Percentiles rank a stretch among this genome's conserved stretches.
Evolutionary conservation across 2,329 filamentous ascomycete genomes (phyloP).

Genomic region (Trichoderma aggressivum): DNA sequence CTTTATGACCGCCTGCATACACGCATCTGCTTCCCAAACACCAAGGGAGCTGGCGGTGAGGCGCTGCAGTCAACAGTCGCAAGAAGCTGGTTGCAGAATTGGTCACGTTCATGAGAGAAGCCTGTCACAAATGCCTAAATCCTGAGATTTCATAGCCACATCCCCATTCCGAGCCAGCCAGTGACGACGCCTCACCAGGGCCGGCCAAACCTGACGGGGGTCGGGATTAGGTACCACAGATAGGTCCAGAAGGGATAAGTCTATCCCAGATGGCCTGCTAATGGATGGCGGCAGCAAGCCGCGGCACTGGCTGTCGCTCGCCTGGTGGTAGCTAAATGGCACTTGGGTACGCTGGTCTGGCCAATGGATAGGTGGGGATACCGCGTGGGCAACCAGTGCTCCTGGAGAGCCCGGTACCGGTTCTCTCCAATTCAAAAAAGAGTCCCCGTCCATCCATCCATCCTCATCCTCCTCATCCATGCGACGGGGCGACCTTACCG

Average conservation of each 20-base stretch:
- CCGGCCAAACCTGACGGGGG: not conserved
- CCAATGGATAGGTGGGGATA: slow-evolving; percentile 7
- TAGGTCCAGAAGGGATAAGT: not conserved
- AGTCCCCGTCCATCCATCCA: not conserved
- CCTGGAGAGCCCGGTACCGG: not conserved
- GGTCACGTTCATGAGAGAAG: slow-evolving; percentile 1
- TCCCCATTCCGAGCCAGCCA: not conserved
- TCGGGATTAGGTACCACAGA: not conserved
- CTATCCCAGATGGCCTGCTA: not conserved
- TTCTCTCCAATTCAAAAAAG: not conserved
- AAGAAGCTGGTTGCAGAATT: not conserved
- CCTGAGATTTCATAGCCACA: slow-evolving; percentile 11
- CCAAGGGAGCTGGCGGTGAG: not conserved
- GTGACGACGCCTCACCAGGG: slow-evolving; percentile 1
- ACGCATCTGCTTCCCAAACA: not conserved
- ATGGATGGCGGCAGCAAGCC: not conserved
- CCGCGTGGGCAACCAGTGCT: not conserved
- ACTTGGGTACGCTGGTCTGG: not conserved
- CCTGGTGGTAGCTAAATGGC: slow-evolving; percentile 8
- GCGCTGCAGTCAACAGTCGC: not conserved
- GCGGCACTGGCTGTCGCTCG: slow-evolving; percentile 5
- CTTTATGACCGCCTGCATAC: not conserved
- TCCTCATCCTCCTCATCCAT: not conserved
- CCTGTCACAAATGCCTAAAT: slow-evolving; percentile 6
- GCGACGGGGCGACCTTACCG: slow-evolving; percentile 1